These are phyloP conservation scores for Phalaenopsis aphrodite DNA, from an alignment of 106 monocot genomes.

Conservation along the genomic window DNA sequence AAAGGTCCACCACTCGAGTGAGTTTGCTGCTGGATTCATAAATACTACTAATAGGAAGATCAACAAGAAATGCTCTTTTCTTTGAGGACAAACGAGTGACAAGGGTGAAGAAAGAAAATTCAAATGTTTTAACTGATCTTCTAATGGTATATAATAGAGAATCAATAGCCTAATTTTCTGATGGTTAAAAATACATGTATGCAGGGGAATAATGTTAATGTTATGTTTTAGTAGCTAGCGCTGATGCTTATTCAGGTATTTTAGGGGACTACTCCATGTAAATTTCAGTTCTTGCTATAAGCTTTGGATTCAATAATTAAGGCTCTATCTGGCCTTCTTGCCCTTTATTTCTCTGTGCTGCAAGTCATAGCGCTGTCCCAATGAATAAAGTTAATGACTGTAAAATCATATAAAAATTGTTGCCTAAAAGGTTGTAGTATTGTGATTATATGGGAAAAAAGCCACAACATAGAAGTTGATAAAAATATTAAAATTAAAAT, in stretches of 20 bases:
- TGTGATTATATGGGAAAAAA: background rate
- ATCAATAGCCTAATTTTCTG: background rate
- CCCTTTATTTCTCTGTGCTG: background rate
- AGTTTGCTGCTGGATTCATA: background rate
- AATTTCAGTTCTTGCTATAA: too few species aligned
- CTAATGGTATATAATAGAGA: background rate
- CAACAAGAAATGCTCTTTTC: background rate
- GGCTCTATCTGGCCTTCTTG: background rate
- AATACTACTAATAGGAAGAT: background rate
- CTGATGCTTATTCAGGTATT: background rate
- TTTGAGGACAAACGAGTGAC: background rate
- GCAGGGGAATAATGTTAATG: background rate
- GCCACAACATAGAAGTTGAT: background rate
- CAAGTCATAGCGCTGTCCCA: background rate
- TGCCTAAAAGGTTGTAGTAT: background rate
- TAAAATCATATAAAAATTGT: background rate
- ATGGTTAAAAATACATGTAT: background rate
- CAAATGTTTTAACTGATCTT: background rate
- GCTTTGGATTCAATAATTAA: background rate
- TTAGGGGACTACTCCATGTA: too few species aligned
- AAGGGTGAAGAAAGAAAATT: background rate
- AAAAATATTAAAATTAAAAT: background rate
- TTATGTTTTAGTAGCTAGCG: background rate
- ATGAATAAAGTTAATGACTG: background rate
- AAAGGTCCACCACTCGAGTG: background rate